A percentile compares a stretch with the other conserved stretches of the same genome.
These are phyloP conservation scores for Cordia subcordata DNA, from an alignment of 257 asterid species.

Conservation along the genomic window DNA sequence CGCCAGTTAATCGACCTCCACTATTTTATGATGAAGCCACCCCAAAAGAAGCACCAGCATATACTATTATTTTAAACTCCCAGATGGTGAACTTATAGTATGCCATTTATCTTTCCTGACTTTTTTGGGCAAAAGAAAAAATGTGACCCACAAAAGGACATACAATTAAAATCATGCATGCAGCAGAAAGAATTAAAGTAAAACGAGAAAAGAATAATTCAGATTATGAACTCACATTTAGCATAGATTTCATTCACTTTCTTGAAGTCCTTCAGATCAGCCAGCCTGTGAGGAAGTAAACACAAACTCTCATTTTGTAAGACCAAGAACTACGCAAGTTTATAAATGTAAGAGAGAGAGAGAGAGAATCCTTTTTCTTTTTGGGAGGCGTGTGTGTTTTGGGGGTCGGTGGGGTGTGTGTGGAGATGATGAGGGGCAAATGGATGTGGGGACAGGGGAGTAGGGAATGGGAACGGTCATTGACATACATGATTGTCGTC, in stretches of 20 bases:
- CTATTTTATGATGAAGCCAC: background rate
- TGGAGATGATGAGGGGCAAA: too few species aligned
- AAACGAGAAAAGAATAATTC: background rate
- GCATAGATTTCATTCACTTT: conserved; percentile 89
- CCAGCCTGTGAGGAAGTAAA: conserved; percentile 56
- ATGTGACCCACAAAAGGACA: background rate
- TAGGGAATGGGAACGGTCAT: conserved; percentile 9
- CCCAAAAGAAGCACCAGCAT: background rate
- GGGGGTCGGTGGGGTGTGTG: too few species aligned
- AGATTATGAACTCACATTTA: conserved; percentile 63
- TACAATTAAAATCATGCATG: too few species aligned
- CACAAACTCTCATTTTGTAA: conserved; percentile 8
- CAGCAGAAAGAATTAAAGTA: background rate
- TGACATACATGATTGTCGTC: conserved; percentile 88
- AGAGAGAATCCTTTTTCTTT: background rate
- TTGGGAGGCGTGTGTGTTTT: too few species aligned
- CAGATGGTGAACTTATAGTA: background rate
- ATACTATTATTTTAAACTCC: too few species aligned
- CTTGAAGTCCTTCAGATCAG: conserved; percentile 96
- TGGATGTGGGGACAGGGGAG: too few species aligned
- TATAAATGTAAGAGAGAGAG: background rate
- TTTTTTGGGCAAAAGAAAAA: background rate
- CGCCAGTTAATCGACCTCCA: background rate
- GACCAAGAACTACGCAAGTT: conserved; percentile 2
- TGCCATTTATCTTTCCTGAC: background rate